Evolutionary conservation across 2,329 filamentous ascomycete genomes (phyloP), one percentile per base, ranked within the genome.

Genomic region (Ciborinia camelliae): DNA sequence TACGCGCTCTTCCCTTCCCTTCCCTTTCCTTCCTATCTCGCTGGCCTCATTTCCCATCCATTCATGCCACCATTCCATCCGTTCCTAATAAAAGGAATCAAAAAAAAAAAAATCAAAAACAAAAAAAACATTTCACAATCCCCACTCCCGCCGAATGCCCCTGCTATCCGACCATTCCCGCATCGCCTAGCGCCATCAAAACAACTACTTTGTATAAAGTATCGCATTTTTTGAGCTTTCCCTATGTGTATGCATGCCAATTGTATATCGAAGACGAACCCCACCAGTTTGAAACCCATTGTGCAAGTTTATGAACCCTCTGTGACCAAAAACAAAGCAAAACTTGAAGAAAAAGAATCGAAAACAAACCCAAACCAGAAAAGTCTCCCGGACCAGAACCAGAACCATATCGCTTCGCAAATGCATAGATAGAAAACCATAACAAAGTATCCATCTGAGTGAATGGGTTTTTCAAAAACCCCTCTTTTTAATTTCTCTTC

Each of bases 401-500:
- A 66, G 48, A 66, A 63, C 63, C 71, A 69, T 63, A 55, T 53
- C 63, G 59, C 63, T 70, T 73, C 62, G 68, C 67, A 72, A 73
- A 73, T 73, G 71, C 72, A 69, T 70, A 62, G 68, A 68, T 61
- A 63, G 65, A 69, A 70, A 72, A 70, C 61, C 55, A 57, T 47
- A 59, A 59, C 63, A 70, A 65, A 68, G 50, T 65, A 64, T 65
- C 64, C 63, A 63, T 67, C 63, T 70, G 39, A 52, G 66, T 28
- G 64, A 65, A 60, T 54, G 41, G 65, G 28, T 43, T 48, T 50
- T 59, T 47, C 35, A 37, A 47, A 64, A 30, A 58, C 63, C 50
- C 57, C 65, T 52, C 55, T 45, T 52, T 52, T 65, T 55, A 47
- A 59, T 59, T 59, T 47, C 41, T 58, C 30, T 26, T 47, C 43